Evolutionary conservation across 306 rosid species (phyloP), one percentile per base, ranked within the genome.

Genomic region (Sindora glabra): DNA sequence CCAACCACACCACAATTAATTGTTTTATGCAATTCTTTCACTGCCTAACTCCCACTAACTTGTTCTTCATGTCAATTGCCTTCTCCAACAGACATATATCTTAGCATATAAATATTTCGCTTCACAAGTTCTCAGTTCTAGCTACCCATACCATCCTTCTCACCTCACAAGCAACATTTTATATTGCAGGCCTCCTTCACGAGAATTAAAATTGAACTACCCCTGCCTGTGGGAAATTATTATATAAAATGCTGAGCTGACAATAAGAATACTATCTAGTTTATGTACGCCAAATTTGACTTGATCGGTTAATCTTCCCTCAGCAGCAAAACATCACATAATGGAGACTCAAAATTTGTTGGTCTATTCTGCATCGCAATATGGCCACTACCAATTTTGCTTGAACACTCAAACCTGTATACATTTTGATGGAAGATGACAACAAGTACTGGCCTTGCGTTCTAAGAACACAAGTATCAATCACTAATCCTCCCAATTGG

Each of bases 41-140:
- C 56, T 52, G 81, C 86, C 95, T 77, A 79, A 65, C 50, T 74
- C 78, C 23, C 65, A 58, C 88, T 61, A 72, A 79, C 62, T 74
- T 54, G 26, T 52, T 56, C 77, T 60, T 71, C 85, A 81, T 79
- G 83, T 74, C 70, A 79, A 79, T 81, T 71, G 79, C 71, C 89
- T 79, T 84, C 74, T 49, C 74, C 56, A 79, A 77, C 83, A 65
- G 72, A 62, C 55, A 65, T 48, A 64, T 39, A 56, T 41, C 63
- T 65, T 69, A 33, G 26, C 52, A 53, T 63, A 67, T 25, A 34
- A 68, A 70, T 30, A 76, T 68, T 75, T 48, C 45, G 10, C 71
- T 64, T 44, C 59, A 47, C 62, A 57, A 39, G 25, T 29, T 75
- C 34, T 10, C 57, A 72, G 36, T 63, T 18, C 5, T 70, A 59